Conservation (phyloP, 805 yeast genomes). For the Candida easanensis region DNA sequence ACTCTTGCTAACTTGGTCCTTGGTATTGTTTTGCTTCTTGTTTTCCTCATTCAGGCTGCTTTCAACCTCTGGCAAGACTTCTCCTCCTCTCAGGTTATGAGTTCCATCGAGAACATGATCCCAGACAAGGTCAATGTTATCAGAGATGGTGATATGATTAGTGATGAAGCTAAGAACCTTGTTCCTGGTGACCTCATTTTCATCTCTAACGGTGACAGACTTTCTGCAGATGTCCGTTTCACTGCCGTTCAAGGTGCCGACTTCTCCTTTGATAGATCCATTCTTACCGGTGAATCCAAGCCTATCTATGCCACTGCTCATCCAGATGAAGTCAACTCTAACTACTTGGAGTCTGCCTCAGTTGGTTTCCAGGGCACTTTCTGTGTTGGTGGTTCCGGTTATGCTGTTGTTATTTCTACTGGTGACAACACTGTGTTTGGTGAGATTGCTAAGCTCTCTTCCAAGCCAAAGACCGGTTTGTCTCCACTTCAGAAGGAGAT, state of each 20-base stretch:
- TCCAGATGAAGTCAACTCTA: constrained; percentile 31
- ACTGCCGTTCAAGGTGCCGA: constrained; percentile 33
- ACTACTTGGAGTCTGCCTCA: constrained; percentile 41
- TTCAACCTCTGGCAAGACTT: constrained; percentile 47
- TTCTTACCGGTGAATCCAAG: constrained; percentile 49
- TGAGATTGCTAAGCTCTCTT: constrained; percentile 40
- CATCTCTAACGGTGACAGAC: constrained; percentile 37
- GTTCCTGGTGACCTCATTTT: constrained; percentile 46
- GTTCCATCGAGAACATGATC: constrained; percentile 42
- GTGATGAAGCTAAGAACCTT: constrained; percentile 33
- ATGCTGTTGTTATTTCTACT: constrained; percentile 41
- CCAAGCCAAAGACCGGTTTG: constrained; percentile 36
- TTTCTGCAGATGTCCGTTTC: constrained; percentile 48
- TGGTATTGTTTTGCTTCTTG: constrained; percentile 39
- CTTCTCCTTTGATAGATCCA: constrained; percentile 43
- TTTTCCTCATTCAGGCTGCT: constrained; percentile 40
- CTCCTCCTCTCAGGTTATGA: constrained; percentile 46
- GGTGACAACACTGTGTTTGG: constrained; percentile 48
- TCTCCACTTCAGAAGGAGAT: constrained; percentile 44
- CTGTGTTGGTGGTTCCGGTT: constrained; percentile 42
- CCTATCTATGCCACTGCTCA: constrained; percentile 33
- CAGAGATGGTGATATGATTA: constrained; percentile 32
- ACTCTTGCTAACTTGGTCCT: constrained; percentile 41
- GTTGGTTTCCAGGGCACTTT: constrained; percentile 47
- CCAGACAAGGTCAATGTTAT: constrained; percentile 37